Conservation (phyloP, 169 alveolate genomes). For the Theileria equi region DNA sequence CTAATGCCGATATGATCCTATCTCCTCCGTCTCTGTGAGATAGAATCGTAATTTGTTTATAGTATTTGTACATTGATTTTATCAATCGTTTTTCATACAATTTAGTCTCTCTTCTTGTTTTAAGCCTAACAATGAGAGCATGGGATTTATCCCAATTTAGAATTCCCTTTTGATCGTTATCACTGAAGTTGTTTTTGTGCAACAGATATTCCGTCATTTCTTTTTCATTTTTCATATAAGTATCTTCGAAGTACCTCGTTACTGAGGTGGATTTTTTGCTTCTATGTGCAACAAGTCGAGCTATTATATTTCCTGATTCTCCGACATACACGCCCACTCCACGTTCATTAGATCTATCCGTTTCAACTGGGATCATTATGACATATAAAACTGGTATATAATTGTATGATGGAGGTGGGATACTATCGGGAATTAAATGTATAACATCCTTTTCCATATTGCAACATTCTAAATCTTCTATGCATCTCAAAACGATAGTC, state of each 20-base stretch:
- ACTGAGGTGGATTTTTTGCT: constrained; percentile 16
- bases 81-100: constrained; percentile 27
- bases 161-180: background rate
- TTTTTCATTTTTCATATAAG: constrained; percentile 25
- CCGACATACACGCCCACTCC: constrained; percentile 47
- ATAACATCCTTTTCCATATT: constrained; percentile 3
- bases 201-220: constrained; percentile 22
- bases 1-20: constrained; percentile 13
- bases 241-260: constrained; percentile 22
- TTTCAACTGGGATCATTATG: constrained; percentile 17
- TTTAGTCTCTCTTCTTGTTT: constrained; percentile 36
- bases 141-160: constrained; percentile 18
- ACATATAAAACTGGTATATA: constrained; percentile 36
- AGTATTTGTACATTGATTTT: constrained; percentile 20
- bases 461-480: background rate
- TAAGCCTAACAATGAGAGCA: background rate
- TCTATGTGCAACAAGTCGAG: constrained; percentile 39
- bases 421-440: constrained; percentile 9
- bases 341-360: background rate
- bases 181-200: background rate
- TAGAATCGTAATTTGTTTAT: constrained; percentile 3
- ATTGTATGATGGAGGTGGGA: constrained; percentile 52
- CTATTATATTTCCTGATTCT: constrained; percentile 43
- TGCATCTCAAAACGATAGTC: background rate
- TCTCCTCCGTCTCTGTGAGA: constrained; percentile 53